These are phyloP conservation scores for Scorias spongiosa DNA, from an alignment of 2,329 filamentous ascomycete species.

Conservation along the genomic window DNA sequence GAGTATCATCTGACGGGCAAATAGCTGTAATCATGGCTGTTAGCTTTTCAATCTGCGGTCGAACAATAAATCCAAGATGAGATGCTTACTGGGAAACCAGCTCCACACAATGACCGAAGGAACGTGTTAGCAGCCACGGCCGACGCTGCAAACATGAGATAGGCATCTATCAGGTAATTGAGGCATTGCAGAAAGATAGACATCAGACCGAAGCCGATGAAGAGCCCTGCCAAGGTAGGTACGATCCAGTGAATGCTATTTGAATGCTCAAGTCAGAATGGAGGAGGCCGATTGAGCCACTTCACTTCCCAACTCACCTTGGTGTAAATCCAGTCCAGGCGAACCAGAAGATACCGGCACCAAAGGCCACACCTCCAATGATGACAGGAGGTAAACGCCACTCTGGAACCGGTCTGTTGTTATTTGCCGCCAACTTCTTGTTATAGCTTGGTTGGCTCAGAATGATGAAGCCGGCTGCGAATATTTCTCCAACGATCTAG, in stretches of 20 bases:
- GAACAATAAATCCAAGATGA: neutral
- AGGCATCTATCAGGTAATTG: constrained; percentile 45
- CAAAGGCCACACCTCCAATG: constrained; percentile 30
- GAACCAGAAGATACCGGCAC: constrained; percentile 21
- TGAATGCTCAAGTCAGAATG: neutral
- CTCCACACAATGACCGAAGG: constrained; percentile 34
- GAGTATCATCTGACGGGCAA: constrained; percentile 38
- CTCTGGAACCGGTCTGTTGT: constrained; percentile 39
- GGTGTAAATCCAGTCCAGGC: constrained; percentile 19
- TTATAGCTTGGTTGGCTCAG: constrained; percentile 15
- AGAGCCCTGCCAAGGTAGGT: constrained; percentile 29
- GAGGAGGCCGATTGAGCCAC: no score
- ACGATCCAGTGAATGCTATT: constrained; percentile 26
- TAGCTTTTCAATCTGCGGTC: neutral
- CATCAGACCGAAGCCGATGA: constrained; percentile 43
- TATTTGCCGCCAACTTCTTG: constrained; percentile 26
- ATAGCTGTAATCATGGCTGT: constrained; percentile 29
- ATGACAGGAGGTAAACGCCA: constrained; percentile 43
- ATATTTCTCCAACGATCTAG: constrained; percentile 11
- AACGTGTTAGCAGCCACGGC: constrained; percentile 43
- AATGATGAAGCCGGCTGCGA: constrained; percentile 14
- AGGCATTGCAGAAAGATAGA: constrained; percentile 42
- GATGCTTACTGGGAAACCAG: constrained; percentile 23
- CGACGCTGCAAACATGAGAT: constrained; percentile 39
- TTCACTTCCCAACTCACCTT: neutral